Base-by-base conservation (phyloP, 2,329 filamentous ascomycete genomes). In the Fusarium mundagurra region DNA sequence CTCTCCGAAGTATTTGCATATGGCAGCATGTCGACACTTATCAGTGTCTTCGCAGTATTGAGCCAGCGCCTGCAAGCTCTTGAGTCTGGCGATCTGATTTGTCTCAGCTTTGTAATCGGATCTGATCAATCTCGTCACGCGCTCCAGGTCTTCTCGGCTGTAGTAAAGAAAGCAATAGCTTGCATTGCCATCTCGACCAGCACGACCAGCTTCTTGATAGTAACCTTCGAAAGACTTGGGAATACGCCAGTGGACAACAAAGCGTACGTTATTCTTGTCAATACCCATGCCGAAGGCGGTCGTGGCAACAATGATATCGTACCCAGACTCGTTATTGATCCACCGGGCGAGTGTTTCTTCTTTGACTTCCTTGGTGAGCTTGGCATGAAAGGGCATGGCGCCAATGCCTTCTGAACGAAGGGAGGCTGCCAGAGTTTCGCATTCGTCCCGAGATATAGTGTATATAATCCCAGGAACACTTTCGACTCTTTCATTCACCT, bases 271-370 rank as follows among this genome's bases (percentile, higher is more conserved):
- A 60, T 96, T 91, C 82, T 98, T 98, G 82, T 98, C 95, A 73
- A 98, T 98, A 33, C 96, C 96, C 96, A 98, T 98, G 6, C 96
- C 96, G 78, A 98, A 98, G 0, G 96, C 96, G 3, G 94, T 98
- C 0, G 96, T 98, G 4, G 96, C 96, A 34, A 98, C 95, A 69
- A 98, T 96, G 55, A 98, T 91, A 81, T 96, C 95, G 83, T 96
- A 98, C 3, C 93, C 93, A 33, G 89, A 87, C 61, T 90, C 88
- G 80, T 94, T 93, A 62, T 88, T 87, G 51, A 95, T 91, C 93
- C 93, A 96, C 24, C 89, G 88, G 22, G 88, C 83, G 8, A 95
- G 86, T 4, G 92, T 92, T 67, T 93, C 89, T 74, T 93, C 92
- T 78, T 94, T 95, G 64, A 89, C 87, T 12, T 91, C 86, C 79